Base-by-base conservation (phyloP, 2,329 filamentous ascomycete species). In the Aspergillus pseudoviridinutans region DNA sequence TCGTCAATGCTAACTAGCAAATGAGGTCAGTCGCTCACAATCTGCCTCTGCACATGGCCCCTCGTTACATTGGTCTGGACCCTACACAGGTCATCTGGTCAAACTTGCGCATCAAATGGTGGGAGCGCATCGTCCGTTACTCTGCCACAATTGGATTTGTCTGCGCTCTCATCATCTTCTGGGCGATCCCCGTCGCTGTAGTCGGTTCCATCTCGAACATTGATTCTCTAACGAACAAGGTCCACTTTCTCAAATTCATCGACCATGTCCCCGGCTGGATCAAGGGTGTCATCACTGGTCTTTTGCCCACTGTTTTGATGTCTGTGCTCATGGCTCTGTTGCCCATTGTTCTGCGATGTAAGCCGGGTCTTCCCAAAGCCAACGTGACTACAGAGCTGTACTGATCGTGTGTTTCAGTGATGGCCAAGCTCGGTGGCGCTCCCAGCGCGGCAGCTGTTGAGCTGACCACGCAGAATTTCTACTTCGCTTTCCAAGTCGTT, bases 201-300 rank as follows among this genome's bases (percentile, higher is more conserved):
- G 92, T 97, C 49, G 92, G 91, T 73, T 78, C 87, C 32, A 88
- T 97, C 66, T 95, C 92, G 57, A 96, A 97, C 74, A 84, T 99
- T 65, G 82, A 85, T 58, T 87, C 83, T 59, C 77, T 97, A 41
- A 81, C 78, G 2, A 76, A 85, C 59, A 79, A 76, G 17, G 78
- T 92, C 28, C 80, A 79, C 4, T 96, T 87, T 79, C 80, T 97
- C 29, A 70, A 72, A 1, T 97, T 91, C 79, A 84, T 97, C 65
- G 78, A 87, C 53, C 74, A 86, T 28, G 81, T 96, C 4, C 94
- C 94, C 0, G 58, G 64, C 3, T 72, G 75, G n/a, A 86, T 97
- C 61, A 80, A 91, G 70, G 93, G 92, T 68, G 84, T 97, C 24
- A 83, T 99, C 53, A 90, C 90, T 35, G 91, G 92, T 65, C 85